Percentiles rank a stretch among this genome's conserved stretches.
Evolutionary conservation across 202 grass and related monocot genomes (phyloP).

Genomic region (Bolboschoenoplectus hybrid): DNA sequence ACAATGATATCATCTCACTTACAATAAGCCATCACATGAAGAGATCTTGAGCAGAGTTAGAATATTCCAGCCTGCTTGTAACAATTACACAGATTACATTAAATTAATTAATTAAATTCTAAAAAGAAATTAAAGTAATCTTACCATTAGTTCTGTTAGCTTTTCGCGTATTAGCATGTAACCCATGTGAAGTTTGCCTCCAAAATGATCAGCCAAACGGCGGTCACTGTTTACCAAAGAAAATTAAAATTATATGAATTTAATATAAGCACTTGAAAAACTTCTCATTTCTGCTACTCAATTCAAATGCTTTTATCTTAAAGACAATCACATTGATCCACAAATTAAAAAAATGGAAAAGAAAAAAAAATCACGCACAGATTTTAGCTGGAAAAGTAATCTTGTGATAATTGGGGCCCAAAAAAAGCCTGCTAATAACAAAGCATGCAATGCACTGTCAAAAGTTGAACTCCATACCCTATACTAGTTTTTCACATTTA

Average conservation of each 20-base stretch:
- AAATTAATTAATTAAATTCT: conserved; percentile 10
- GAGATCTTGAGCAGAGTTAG: conserved; percentile 31
- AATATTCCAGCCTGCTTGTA: conserved; percentile 30
- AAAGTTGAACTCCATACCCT: conserved; percentile 61
- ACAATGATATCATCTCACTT: conserved; percentile 30
- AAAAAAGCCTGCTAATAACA: conserved; percentile 75
- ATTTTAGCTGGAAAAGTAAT: conserved; percentile 93
- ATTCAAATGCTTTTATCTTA: conserved; percentile 33
- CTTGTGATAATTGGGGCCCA: conserved; percentile 76
- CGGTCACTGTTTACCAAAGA: conserved; percentile 67
- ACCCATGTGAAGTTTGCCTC: conserved; percentile 98
- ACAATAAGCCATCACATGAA: conserved; percentile 41
- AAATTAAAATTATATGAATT: conserved; percentile 39
- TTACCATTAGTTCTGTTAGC: conserved; percentile 68
- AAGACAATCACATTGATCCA: conserved; percentile 32
- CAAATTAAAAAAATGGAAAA: conserved; percentile 35
- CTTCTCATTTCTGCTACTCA: conserved; percentile 27
- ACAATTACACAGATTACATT: conserved; percentile 12
- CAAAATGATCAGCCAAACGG: conserved; percentile 98
- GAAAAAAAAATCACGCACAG: conserved; percentile 73
- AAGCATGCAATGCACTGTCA: conserved; percentile 61
- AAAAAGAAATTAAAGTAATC: conserved; percentile 16
- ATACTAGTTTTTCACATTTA: conserved; percentile 34
- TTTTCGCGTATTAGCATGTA: conserved; percentile 97
- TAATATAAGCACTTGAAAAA: conserved; percentile 3